Conservation (phyloP, 441 rosid species). For the Eruca vesicaria region DNA sequence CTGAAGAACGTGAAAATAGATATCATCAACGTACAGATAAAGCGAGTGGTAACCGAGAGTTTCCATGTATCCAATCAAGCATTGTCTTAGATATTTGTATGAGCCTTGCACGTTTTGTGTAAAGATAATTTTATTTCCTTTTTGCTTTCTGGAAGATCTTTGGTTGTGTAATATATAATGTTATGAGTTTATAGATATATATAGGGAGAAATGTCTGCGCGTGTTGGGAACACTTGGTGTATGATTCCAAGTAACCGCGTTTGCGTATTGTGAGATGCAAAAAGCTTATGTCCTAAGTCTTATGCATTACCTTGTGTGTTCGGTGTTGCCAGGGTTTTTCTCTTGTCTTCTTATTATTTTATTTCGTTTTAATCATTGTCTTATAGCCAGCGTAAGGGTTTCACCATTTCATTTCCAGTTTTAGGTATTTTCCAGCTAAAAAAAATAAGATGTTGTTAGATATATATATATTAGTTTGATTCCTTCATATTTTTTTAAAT, state of each 20-base stretch:
- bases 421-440: background rate
- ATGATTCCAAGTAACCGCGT: constrained; percentile 37
- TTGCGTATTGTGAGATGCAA: constrained; percentile 38
- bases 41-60: constrained; percentile 46
- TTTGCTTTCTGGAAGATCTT: constrained; percentile 12
- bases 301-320: constrained; percentile 22
- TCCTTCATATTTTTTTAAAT: background rate
- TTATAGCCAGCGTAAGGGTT: constrained; percentile 4
- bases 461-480: background rate
- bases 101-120: constrained; percentile 15
- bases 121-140: background rate
- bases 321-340: constrained; percentile 33
- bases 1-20: background rate
- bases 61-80: constrained; percentile 59
- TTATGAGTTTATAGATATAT: background rate
- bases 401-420: background rate
- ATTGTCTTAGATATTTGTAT: constrained; percentile 21
- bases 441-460: background rate
- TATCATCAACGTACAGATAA: constrained; percentile 53
- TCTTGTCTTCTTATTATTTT: background rate
- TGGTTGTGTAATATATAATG: constrained; percentile 16
- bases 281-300: constrained; percentile 38
- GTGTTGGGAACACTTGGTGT: constrained; percentile 29
- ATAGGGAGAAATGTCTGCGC: constrained; percentile 24
- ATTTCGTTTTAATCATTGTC: background rate